Evolutionary conservation across 371 early-diverging fungal species (phyloP).

Genomic region (Mucor irregularis): DNA sequence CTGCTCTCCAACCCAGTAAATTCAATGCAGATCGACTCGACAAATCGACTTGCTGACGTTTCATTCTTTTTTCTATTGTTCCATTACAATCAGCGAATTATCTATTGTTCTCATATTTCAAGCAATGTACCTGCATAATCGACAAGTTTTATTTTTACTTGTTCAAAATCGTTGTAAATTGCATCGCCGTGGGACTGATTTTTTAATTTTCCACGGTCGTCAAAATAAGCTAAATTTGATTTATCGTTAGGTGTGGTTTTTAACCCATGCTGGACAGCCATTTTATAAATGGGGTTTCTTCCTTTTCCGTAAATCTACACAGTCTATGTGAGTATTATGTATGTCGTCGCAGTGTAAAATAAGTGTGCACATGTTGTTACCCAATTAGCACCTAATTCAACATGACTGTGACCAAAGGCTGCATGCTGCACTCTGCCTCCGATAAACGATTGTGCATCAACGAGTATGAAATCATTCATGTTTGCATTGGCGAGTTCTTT

Average conservation of each 20-base stretch:
- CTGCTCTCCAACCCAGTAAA: constrained; percentile 39
- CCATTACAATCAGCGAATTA: background rate
- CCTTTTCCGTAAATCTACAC: constrained; percentile 55
- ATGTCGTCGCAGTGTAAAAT: too few relatives aligned
- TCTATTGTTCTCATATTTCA: background rate
- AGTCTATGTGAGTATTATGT: too few relatives aligned
- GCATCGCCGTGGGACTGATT: constrained; percentile 10
- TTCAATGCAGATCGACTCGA: constrained; percentile 38
- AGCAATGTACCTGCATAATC: constrained; percentile 35
- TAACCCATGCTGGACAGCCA: constrained; percentile 37
- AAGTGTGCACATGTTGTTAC: too few relatives aligned
- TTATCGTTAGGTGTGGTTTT: constrained; percentile 42
- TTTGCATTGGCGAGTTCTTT: constrained; percentile 15
- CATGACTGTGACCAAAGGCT: constrained; percentile 26
- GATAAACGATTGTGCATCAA: constrained; percentile 41
- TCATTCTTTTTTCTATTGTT: constrained; percentile 27
- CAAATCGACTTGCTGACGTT: constrained; percentile 36
- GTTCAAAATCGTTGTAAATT: constrained; percentile 20
- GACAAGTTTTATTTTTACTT: constrained; percentile 28
- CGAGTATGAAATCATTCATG: constrained; percentile 35
- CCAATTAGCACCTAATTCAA: constrained; percentile 55
- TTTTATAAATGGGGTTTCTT: constrained; percentile 38
- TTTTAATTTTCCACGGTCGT: constrained; percentile 24
- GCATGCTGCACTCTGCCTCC: constrained; percentile 47
- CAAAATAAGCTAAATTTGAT: constrained; percentile 35